Base-by-base conservation (phyloP, 208 protist genomes). In the Acanthamoeba healyi region DNA sequence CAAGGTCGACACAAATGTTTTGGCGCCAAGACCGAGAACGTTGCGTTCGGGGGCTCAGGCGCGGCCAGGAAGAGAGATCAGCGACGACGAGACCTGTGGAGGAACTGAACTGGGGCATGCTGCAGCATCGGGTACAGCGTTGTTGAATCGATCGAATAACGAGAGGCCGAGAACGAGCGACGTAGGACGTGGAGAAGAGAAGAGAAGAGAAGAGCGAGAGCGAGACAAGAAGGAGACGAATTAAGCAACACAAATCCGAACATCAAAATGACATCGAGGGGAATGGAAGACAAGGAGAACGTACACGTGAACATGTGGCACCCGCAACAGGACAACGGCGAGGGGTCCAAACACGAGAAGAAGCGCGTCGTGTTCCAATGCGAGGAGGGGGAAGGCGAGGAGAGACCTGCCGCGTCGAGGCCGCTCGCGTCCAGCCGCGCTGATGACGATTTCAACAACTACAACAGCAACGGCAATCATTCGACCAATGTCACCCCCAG, bases 281-380 rank as follows among this genome's bases (percentile, higher is more conserved):
- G 24, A 79, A 86, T 86, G 77, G 77, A 12, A 86, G 77, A 58
- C 29, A 86, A 86, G 19, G 77, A 86, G 46, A 86, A 86, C 26
- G 14, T 86, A 17, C 38, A 29, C 14, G 26, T 58, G 17, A 86
- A 86, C 22, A 4, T 49, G 4, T 86, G 77, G 77, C 29, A 61
- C n/a, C 4, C 44, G 4, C 29, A 67, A 7, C 38, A 12, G 6
- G 36, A 79, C 34, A 79, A 24, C 67, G 63, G 38, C n/a, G n/a
- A n/a, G n/a, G n/a, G n/a, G 6, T 29, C 29, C 5, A 79, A 79
- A 40, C 36, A 34, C 7, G 67, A 79, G 34, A 82, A 51, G 40
- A 82, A 82, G 38, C 72, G 51, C 38, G 72, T 82, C 72, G 72
- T 38, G 38, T 82, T 82, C 29, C 72, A 29, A 7, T 32, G 46